A percentile compares a stretch with the other conserved stretches of the same genome.
Conservation (phyloP, 139 green algal genomes). For the Volvox reticuliferus region DNA sequence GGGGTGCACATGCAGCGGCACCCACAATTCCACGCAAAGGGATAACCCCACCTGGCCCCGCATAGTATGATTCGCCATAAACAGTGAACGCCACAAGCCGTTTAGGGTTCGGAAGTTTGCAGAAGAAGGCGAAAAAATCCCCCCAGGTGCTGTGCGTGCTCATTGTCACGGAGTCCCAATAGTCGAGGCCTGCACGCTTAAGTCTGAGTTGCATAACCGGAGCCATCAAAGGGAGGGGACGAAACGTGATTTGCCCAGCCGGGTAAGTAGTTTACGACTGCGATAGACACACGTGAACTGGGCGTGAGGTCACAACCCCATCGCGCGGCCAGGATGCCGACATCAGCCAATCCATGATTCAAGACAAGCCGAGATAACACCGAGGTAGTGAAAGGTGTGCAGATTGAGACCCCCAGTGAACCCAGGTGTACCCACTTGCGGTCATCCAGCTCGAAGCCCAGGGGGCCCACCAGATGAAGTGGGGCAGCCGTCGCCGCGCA, state of each 20-base stretch:
- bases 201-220: slow-evolving; percentile 58
- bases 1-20: too few species aligned
- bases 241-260: too few species aligned
- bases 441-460: slow-evolving; percentile 87
- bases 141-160: slow-evolving; percentile 80
- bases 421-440: slow-evolving; percentile 62
- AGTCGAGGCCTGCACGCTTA: slow-evolving; percentile 91
- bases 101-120: slow-evolving; percentile 60
- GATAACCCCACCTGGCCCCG: neutral
- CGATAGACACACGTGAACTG: too few species aligned
- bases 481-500: slow-evolving; percentile 79
- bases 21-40: too few species aligned
- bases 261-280: too few species aligned
- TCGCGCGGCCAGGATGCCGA: too few species aligned
- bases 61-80: slow-evolving; percentile 72
- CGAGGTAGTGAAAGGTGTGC: too few species aligned
- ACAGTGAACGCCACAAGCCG: slow-evolving; percentile 85
- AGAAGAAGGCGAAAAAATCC: slow-evolving; percentile 71
- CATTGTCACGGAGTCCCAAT: slow-evolving; percentile 87
- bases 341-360: too few species aligned
- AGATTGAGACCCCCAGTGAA: too few species aligned
- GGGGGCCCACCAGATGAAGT: slow-evolving; percentile 88
- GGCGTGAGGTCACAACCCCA: too few species aligned
- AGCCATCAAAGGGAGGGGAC: too few species aligned
- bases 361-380: too few species aligned